Evolutionary conservation across 1,284 basidiomycete genomes (phyloP).

Genomic region (Gomphus sp.): DNA sequence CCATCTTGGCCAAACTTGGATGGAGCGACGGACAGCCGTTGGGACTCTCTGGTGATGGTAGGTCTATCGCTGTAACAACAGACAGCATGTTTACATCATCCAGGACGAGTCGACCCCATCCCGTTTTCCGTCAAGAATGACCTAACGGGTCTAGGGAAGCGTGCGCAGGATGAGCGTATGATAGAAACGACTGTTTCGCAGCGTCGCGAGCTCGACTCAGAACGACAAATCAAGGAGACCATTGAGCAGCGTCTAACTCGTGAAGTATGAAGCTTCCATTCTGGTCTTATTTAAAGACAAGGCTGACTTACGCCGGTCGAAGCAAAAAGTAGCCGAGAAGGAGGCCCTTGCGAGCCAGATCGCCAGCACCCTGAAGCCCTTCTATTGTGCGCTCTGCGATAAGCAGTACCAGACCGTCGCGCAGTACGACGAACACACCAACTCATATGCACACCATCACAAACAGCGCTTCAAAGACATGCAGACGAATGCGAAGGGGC

Average conservation of each 20-base stretch:
- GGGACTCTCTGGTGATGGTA: conserved; percentile 68
- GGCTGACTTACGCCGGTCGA: conserved; percentile 9
- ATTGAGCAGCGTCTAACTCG: conserved; percentile 61
- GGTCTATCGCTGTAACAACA: conserved; percentile 10
- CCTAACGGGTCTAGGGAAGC: conserved; percentile 67
- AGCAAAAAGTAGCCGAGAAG: conserved; percentile 62
- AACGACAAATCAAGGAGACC: conserved; percentile 68
- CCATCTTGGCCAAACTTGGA: conserved; percentile 69
- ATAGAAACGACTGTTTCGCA: conserved; percentile 76
- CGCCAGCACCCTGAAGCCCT: conserved; percentile 53
- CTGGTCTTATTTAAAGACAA: not conserved
- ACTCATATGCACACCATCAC: conserved; percentile 77
- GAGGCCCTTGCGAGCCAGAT: conserved; percentile 59
- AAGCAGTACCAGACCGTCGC: conserved; percentile 55
- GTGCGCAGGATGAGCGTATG: conserved; percentile 66
- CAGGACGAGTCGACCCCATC: conserved; percentile 72
- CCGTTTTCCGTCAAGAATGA: conserved; percentile 73
- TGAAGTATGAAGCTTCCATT: conserved; percentile 36
- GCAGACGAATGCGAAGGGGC: conserved; percentile 56
- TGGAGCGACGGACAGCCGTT: conserved; percentile 73
- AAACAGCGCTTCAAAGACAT: conserved; percentile 69
- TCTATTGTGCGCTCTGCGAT: conserved; percentile 74
- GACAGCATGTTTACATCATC: not conserved
- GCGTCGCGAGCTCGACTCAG: conserved; percentile 66
- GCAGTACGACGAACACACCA: conserved; percentile 79